Conservation (phyloP, 1,284 basidiomycete genomes). For the Pterula multifida region DNA sequence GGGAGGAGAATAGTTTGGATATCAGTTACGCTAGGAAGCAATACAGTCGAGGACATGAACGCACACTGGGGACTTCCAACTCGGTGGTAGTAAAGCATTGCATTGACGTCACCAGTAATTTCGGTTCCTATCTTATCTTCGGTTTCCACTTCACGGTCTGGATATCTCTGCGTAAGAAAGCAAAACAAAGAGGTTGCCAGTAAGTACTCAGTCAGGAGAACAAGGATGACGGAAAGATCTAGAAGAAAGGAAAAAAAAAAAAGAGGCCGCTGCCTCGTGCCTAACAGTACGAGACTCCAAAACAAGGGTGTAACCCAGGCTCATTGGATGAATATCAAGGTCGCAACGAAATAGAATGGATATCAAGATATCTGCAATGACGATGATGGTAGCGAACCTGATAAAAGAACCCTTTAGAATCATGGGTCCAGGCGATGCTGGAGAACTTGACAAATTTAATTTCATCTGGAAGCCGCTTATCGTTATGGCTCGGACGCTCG, state of each 20-base stretch:
- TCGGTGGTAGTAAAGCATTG: conserved; percentile 66
- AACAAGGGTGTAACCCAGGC: no score
- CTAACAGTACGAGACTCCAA: no score
- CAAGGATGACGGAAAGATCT: background rate
- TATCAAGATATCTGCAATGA: background rate
- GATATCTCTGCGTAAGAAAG: conserved; percentile 40
- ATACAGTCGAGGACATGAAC: no score
- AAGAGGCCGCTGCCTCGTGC: no score
- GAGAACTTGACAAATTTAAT: conserved; percentile 72
- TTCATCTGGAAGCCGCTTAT: conserved; percentile 48
- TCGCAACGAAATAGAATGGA: no score
- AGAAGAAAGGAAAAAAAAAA: background rate
- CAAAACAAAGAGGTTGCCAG: background rate
- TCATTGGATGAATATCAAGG: no score
- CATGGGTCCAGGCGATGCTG: conserved; percentile 57
- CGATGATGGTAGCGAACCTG: conserved; percentile 32
- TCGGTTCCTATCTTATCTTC: conserved; percentile 51
- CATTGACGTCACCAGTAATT: conserved; percentile 53
- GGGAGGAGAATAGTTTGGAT: conserved; percentile 6
- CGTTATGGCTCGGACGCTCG: conserved; percentile 29
- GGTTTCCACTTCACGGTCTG: conserved; percentile 33
- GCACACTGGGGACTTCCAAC: conserved; percentile 59
- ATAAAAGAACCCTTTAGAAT: conserved; percentile 76
- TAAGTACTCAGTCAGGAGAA: conserved; percentile 3
- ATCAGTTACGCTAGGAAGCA: conserved; percentile 4